Conservation (phyloP, 805 yeast species). For the Ogataea siamensis region DNA sequence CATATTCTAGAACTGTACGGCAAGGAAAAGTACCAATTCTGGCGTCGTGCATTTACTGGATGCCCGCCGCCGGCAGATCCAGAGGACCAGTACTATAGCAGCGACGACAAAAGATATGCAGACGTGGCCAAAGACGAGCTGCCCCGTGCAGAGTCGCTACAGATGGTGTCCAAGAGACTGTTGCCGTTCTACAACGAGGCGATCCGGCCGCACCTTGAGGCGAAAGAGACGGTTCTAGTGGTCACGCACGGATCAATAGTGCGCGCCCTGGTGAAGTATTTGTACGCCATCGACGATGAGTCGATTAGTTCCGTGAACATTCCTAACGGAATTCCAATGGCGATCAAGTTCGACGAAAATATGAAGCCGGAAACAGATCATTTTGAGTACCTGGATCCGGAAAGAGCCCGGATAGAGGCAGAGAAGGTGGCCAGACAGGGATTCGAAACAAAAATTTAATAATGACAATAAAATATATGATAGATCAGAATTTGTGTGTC, state of each 20-base stretch:
- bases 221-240: conserved; percentile 57
- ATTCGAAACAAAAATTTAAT: conserved; percentile 26
- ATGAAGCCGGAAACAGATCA: conserved; percentile 29
- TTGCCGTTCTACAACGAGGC: conserved; percentile 57
- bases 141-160: conserved; percentile 72
- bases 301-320: conserved; percentile 73
- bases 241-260: conserved; percentile 85
- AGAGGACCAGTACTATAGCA: conserved; percentile 38
- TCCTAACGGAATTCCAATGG: conserved; percentile 82
- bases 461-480: not conserved
- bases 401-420: conserved; percentile 74
- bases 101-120: conserved; percentile 40
- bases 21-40: conserved; percentile 67
- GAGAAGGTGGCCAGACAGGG: conserved; percentile 81
- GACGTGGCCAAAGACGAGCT: conserved; percentile 46
- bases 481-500: conserved; percentile 4
- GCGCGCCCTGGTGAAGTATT: conserved; percentile 67
- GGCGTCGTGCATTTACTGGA: conserved; percentile 78
- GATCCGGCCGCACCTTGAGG: conserved; percentile 46
- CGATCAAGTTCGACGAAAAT: conserved; percentile 56
- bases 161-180: conserved; percentile 67
- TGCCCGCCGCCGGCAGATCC: conserved; percentile 54
- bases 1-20: conserved; percentile 65
- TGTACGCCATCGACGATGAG: conserved; percentile 62
- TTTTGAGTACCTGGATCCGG: conserved; percentile 75